phyloP scores from a whole-genome alignment of 371 early-diverging fungal species.

The Phascolomyces articulosus region DNA sequence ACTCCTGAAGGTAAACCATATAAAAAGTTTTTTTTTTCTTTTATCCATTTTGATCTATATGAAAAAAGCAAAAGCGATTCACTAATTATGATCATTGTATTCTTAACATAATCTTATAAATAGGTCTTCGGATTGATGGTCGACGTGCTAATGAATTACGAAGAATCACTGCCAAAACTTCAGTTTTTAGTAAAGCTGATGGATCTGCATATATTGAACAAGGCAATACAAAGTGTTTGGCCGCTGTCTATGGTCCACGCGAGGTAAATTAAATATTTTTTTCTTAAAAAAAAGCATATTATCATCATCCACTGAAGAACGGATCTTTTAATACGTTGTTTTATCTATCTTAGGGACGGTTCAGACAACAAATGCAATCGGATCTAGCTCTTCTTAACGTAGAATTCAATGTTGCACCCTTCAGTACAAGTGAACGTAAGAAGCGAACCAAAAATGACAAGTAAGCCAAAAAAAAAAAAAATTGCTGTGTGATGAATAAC shows the following conservation, averaged over 20 bases:
- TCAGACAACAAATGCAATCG: conserved; percentile 60
- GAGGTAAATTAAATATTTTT: conserved; percentile 58
- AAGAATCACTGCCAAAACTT: conserved; percentile 78
- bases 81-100: no score
- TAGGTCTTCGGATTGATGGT: conserved; percentile 93
- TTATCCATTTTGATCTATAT: no score
- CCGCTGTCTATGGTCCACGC: conserved; percentile 92
- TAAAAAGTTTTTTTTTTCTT: not conserved
- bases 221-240: conserved; percentile 94
- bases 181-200: conserved; percentile 84
- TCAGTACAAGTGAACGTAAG: conserved; percentile 89
- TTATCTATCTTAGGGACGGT: conserved; percentile 53
- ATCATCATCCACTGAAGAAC: no score
- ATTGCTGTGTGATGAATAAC: no score
- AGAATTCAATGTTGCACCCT: conserved; percentile 90
- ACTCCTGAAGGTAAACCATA: conserved; percentile 10
- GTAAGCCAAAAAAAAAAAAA: conserved; percentile 35
- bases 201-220: conserved; percentile 95
- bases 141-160: conserved; percentile 91
- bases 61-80: not conserved
- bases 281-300: no score
- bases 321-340: no score
- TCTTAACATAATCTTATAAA: not conserved
- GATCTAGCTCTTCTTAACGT: conserved; percentile 88
- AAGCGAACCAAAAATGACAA: conserved; percentile 84